phyloP scores from a whole-genome alignment of 2,329 filamentous ascomycete genomes.

The Scytalidium lignicola region DNA sequence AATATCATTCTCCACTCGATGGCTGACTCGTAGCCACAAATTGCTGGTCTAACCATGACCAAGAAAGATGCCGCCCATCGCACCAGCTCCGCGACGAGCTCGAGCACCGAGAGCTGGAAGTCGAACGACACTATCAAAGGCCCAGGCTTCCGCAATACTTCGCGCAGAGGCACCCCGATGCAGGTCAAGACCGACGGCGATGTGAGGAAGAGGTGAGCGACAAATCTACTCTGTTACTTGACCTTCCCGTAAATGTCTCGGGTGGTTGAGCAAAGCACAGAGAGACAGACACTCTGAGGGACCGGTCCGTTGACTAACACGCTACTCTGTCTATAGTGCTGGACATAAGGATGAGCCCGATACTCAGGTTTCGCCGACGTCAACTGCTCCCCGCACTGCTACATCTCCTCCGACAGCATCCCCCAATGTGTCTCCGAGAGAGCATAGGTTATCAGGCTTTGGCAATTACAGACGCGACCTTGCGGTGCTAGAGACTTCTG shows the following conservation, averaged over 20 bases:
- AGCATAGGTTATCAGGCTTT: slow-evolving; percentile 44
- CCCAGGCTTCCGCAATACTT: slow-evolving; percentile 25
- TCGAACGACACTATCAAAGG: slow-evolving; percentile 59
- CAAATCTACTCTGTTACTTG: slow-evolving; percentile 40
- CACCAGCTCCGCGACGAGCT: slow-evolving; percentile 61
- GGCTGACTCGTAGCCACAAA: slow-evolving; percentile 20
- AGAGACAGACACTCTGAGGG: background rate
- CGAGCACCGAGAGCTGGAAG: slow-evolving; percentile 60
- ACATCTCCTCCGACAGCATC: slow-evolving; percentile 20
- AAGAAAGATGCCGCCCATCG: slow-evolving; percentile 57
- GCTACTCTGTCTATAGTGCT: slow-evolving; percentile 23
- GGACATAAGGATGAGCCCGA: slow-evolving; percentile 25
- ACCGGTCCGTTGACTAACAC: slow-evolving; percentile 27
- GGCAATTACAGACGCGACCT: slow-evolving; percentile 69
- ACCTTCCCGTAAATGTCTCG: slow-evolving; percentile 16
- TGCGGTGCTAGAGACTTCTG: slow-evolving; percentile 59
- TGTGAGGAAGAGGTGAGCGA: slow-evolving; percentile 30
- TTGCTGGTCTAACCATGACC: slow-evolving; percentile 49
- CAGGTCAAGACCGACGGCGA: slow-evolving; percentile 52
- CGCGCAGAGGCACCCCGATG: slow-evolving; percentile 31
- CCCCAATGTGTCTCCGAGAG: slow-evolving; percentile 28
- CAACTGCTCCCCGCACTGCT: slow-evolving; percentile 18
- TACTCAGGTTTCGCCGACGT: slow-evolving; percentile 27
- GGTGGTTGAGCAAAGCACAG: slow-evolving; percentile 1
- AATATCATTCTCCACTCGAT: slow-evolving; percentile 9